phyloP scores from a whole-genome alignment of 345 rosid species.

The Dovyalis caffra region DNA sequence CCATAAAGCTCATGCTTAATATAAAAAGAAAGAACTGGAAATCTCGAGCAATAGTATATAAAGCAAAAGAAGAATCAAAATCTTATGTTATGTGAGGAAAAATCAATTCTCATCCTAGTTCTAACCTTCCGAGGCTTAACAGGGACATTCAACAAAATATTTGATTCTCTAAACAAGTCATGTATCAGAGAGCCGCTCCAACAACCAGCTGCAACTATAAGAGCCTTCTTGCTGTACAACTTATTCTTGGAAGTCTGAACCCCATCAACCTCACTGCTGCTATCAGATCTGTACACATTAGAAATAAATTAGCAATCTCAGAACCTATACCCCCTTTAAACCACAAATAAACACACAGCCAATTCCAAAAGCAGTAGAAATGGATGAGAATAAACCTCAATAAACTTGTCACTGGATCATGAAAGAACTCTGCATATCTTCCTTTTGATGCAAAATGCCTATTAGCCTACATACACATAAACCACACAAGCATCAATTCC shows the following conservation, averaged over 20 bases:
- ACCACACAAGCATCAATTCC: neutral
- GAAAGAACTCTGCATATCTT: slow-evolving; percentile 79
- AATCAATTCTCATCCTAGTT: slow-evolving; percentile 1
- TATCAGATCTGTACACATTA: slow-evolving; percentile 41
- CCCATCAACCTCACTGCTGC: slow-evolving; percentile 50
- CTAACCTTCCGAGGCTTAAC: slow-evolving; percentile 88
- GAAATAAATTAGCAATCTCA: slow-evolving; percentile 4
- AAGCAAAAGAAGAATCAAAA: neutral
- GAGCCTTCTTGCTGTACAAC: slow-evolving; percentile 63
- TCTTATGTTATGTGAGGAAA: neutral
- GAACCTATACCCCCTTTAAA: neutral
- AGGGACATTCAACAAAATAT: slow-evolving; percentile 47
- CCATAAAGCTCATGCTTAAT: neutral
- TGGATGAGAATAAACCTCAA: slow-evolving; percentile 41
- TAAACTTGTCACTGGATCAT: slow-evolving; percentile 67
- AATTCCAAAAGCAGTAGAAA: no score
- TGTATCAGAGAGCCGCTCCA: slow-evolving; percentile 80
- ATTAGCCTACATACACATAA: slow-evolving; percentile 50
- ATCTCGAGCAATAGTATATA: no score
- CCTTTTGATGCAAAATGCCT: slow-evolving; percentile 54
- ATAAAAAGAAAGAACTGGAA: neutral
- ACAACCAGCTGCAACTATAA: slow-evolving; percentile 81
- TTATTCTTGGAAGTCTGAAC: slow-evolving; percentile 60
- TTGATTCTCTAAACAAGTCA: slow-evolving; percentile 48
- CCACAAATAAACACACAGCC: neutral